Evolutionary conservation across 169 alveolate genomes (phyloP), one percentile per base, ranked within the genome.

Genomic region (Eimeria praecox): DNA sequence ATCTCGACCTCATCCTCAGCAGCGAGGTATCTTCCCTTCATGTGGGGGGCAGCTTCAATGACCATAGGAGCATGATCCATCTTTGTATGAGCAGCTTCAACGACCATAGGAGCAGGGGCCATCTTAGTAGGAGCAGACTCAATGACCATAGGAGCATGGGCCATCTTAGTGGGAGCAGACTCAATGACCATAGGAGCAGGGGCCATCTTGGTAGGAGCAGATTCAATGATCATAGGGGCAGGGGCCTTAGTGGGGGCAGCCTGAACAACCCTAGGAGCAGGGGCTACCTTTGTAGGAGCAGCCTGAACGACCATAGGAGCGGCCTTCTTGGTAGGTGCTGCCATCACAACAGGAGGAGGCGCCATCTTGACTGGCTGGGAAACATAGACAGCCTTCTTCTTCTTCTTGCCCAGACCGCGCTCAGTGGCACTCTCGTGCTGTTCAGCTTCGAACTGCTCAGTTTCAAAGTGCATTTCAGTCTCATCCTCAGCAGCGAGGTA

Each of bases 361-460:
- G 77, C 92, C 80, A 86, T 35, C 80, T n/a, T 14, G 6, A 18
- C 42, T 20, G 92, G 92, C 30, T 54, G 64, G 59, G 78, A 46
- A 38, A 40, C 80, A 86, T 18, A 20, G 92, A 71, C n/a, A 12
- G 73, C 12, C 24, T n/a, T 27, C 44, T 8, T 78, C 89, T 78
- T 46, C 91, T 83, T 83, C 91, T 83, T 83, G 44, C 91, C 91
- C 38, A 83, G 52, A 14, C 91, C 46, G 30, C 91, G 91, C 75
- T 52, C 73, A 1, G 75, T 10, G 3, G 44, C 73, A 20, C n/a
- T n/a, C n/a, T n/a, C n/a, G n/a, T n/a, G n/a, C n/a, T n/a, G n/a
- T n/a, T n/a, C n/a, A n/a, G n/a, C n/a, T n/a, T n/a, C n/a, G n/a
- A n/a, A n/a, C n/a, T n/a, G n/a, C n/a, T n/a, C n/a, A n/a, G n/a